Conservation (phyloP, 495 filamentous ascomycete species). For the Talaromyces thailandensis region DNA sequence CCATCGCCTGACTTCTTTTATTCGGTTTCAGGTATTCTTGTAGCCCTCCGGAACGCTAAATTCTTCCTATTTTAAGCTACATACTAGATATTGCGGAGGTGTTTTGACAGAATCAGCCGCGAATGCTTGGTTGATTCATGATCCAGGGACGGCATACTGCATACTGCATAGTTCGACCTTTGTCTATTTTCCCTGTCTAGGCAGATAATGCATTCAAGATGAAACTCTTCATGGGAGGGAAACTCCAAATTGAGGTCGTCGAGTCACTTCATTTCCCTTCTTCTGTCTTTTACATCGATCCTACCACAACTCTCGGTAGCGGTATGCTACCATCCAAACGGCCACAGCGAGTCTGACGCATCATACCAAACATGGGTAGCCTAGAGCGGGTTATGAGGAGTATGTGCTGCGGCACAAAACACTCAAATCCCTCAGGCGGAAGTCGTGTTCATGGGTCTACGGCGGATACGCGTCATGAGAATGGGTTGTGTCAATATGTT, state of each 20-base stretch:
- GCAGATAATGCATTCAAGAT: neutral
- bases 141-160: neutral
- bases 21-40: no score
- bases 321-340: neutral
- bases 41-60: no score
- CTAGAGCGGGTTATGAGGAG: slow-evolving; percentile 4
- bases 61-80: no score
- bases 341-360: neutral
- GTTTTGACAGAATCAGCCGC: neutral
- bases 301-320: neutral
- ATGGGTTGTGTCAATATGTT: slow-evolving; percentile 6
- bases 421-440: slow-evolving; percentile 8
- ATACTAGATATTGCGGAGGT: neutral
- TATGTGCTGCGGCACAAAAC: slow-evolving; percentile 12
- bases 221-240: neutral
- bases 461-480: slow-evolving; percentile 9
- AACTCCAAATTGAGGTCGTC: neutral
- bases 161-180: neutral
- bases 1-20: no score
- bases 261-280: neutral
- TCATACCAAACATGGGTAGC: slow-evolving; percentile 4
- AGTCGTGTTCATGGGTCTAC: slow-evolving; percentile 6
- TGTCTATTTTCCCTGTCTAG: neutral
- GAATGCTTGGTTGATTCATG: neutral
- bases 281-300: neutral